Evolutionary conservation across 2,329 filamentous ascomycete genomes (phyloP).

Genomic region (Colletotrichum cereale): DNA sequence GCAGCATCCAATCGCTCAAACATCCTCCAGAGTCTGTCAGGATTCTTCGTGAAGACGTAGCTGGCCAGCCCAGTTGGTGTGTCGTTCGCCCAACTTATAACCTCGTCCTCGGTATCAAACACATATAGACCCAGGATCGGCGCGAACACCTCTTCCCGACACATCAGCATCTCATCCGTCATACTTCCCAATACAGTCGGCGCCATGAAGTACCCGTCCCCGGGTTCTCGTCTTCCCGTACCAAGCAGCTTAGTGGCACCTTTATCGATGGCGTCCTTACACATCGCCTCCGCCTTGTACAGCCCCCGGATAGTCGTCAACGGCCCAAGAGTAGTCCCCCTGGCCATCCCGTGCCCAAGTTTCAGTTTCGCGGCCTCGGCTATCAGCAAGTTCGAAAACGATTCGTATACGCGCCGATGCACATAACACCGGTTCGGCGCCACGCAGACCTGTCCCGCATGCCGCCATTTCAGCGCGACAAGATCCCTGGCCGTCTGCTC

Average conservation of each 20-base stretch:
- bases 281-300: conserved; percentile 61
- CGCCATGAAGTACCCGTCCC: conserved; percentile 79
- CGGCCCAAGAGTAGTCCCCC: conserved; percentile 51
- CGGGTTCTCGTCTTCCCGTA: conserved; percentile 64
- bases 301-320: conserved; percentile 51
- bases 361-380: conserved; percentile 37
- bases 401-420: conserved; percentile 60
- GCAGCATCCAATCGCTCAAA: conserved; percentile 70
- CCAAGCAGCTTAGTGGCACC: conserved; percentile 72
- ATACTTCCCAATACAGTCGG: conserved; percentile 79
- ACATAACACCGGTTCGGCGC: conserved; percentile 71
- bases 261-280: conserved; percentile 73
- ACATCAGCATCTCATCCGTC: conserved; percentile 74
- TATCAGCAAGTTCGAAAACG: conserved; percentile 67
- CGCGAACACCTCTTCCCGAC: conserved; percentile 81
- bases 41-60: conserved; percentile 75
- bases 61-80: conserved; percentile 79
- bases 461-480: conserved; percentile 65
- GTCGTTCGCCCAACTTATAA: conserved; percentile 75
- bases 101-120: conserved; percentile 79
- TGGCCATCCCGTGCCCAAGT: conserved; percentile 44
- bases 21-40: conserved; percentile 56
- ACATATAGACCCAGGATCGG: conserved; percentile 79
- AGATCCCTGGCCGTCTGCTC: conserved; percentile 71
- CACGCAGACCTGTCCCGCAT: conserved; percentile 71